phyloP scores from a whole-genome alignment of 345 rosid genomes.

The Lepidium africanum region DNA sequence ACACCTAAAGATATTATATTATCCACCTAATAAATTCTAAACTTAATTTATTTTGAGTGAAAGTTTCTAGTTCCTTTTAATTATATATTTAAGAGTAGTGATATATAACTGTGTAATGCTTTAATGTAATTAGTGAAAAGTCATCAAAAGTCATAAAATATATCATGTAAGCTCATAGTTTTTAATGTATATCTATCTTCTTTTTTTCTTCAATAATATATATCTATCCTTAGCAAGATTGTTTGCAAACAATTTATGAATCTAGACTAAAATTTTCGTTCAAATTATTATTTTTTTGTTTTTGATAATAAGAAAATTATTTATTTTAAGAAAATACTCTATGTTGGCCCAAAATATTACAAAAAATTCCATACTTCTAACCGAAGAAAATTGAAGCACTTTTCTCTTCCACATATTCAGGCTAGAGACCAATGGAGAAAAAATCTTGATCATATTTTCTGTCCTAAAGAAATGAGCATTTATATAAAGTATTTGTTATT shows the following conservation, averaged over 20 bases:
- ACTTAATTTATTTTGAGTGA: not conserved
- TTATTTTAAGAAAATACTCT: too few relatives aligned
- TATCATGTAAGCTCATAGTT: too few relatives aligned
- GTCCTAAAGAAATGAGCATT: not conserved
- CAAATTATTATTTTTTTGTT: too few relatives aligned
- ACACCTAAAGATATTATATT: conserved; percentile 7
- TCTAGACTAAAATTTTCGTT: not conserved
- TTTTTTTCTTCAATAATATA: too few relatives aligned
- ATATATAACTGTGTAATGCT: too few relatives aligned
- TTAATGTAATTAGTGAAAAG: too few relatives aligned
- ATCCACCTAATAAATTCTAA: not conserved
- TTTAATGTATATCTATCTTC: not conserved
- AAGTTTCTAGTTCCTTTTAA: not conserved
- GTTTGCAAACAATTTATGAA: not conserved
- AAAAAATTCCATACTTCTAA: conserved; percentile 26
- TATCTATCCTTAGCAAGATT: too few relatives aligned
- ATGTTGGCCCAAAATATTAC: too few relatives aligned
- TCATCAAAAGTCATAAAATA: too few relatives aligned
- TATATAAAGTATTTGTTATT: not conserved
- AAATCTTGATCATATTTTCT: conserved; percentile 14
- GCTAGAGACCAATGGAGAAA: conserved; percentile 13
- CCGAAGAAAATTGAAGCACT: conserved; percentile 20
- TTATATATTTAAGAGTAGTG: too few relatives aligned
- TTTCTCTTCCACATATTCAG: conserved; percentile 10
- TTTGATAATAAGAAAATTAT: too few relatives aligned